Conservation (phyloP, 1,284 basidiomycete species). For the Cryptococcus amylolentus region DNA sequence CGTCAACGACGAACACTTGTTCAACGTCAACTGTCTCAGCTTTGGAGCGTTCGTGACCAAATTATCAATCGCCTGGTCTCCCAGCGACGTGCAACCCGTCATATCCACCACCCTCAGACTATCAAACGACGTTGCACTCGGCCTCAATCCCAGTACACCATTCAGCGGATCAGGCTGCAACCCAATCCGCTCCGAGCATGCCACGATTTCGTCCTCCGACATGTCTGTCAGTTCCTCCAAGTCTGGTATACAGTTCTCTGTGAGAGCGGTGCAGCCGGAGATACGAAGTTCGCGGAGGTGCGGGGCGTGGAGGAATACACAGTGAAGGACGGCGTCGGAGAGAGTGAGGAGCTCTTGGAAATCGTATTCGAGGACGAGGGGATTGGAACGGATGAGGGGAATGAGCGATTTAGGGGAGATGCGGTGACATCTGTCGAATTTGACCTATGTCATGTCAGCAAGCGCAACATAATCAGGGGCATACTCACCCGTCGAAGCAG, state of each 20-base stretch:
- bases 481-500: slow-evolving; percentile 61
- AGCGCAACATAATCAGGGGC: neutral
- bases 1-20: slow-evolving; percentile 83
- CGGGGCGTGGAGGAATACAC: slow-evolving; percentile 74
- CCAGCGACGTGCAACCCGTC: slow-evolving; percentile 75
- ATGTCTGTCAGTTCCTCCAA: slow-evolving; percentile 50
- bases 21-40: slow-evolving; percentile 86
- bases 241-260: slow-evolving; percentile 82
- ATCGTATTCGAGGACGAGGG: slow-evolving; percentile 89
- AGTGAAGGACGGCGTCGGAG: slow-evolving; percentile 72
- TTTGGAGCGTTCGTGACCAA: slow-evolving; percentile 83
- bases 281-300: slow-evolving; percentile 90
- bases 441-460: slow-evolving; percentile 57
- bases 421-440: slow-evolving; percentile 70
- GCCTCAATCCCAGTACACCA: slow-evolving; percentile 19
- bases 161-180: slow-evolving; percentile 7
- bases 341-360: slow-evolving; percentile 77
- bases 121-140: slow-evolving; percentile 55
- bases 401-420: slow-evolving; percentile 79
- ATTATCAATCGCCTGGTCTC: slow-evolving; percentile 86
- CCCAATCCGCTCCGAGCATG: neutral
- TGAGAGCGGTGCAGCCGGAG: slow-evolving; percentile 72
- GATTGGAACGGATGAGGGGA: slow-evolving; percentile 74
- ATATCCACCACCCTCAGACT: slow-evolving; percentile 85
- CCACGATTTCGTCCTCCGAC: slow-evolving; percentile 15